Percentiles rank a stretch among this genome's conserved stretches.
Conservation (phyloP, 2,329 filamentous ascomycete genomes). For the Dactylellina leptospora region DNA sequence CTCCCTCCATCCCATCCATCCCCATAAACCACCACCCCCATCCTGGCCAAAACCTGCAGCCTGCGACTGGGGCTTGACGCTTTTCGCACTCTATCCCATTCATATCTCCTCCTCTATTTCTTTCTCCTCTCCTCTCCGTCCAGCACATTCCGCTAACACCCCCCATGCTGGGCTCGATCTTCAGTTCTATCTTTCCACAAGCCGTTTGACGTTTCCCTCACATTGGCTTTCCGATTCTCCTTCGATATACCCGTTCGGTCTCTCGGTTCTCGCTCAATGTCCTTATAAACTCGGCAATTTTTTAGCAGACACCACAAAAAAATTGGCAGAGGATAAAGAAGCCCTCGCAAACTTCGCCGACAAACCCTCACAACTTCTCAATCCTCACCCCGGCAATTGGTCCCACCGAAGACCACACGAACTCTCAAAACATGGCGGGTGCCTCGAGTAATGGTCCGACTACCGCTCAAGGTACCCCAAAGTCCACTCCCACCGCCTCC, state of each 20-base stretch:
- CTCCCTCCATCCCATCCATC: constrained; percentile 12
- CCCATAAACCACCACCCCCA: not conserved
- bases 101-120: not conserved
- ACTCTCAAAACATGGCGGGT: constrained; percentile 48
- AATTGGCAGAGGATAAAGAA: constrained; percentile 10
- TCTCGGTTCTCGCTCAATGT: constrained; percentile 40
- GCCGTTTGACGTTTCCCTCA: constrained; percentile 39
- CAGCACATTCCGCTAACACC: constrained; percentile 36
- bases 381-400: constrained; percentile 28
- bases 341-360: constrained; percentile 8
- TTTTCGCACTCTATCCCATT: not conserved
- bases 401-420: constrained; percentile 21
- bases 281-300: constrained; percentile 27
- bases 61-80: too few relatives aligned
- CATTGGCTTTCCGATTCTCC: constrained; percentile 21
- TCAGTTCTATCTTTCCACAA: too few relatives aligned
- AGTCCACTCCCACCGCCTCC: constrained; percentile 55
- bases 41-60: too few relatives aligned
- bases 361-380: constrained; percentile 26
- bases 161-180: too few relatives aligned
- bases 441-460: constrained; percentile 54
- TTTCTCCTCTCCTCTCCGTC: constrained; percentile 1
- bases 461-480: constrained; percentile 56
- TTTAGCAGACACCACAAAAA: constrained; percentile 5
- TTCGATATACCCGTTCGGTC: constrained; percentile 23